phyloP scores from a whole-genome alignment of 371 early-diverging fungal genomes.

The Sporodiniella umbellata region DNA sequence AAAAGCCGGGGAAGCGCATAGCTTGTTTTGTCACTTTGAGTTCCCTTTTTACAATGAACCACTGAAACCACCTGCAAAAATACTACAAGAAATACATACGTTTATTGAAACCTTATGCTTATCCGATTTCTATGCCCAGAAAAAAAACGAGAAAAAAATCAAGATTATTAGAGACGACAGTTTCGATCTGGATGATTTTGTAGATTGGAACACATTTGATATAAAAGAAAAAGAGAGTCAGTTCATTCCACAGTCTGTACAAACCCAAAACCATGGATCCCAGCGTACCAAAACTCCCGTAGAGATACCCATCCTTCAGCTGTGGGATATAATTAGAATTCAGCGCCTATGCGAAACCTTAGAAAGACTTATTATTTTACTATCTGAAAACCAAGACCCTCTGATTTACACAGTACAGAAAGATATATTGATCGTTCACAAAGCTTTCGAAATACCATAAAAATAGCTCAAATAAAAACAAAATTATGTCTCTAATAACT shows the following conservation, averaged over 20 bases:
- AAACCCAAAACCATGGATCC: background rate
- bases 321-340: background rate
- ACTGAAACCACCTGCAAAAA: constrained; percentile 9
- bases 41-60: constrained; percentile 36
- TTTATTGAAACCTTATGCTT: constrained; percentile 23
- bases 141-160: background rate
- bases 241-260: background rate
- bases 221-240: background rate
- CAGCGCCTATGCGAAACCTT: background rate
- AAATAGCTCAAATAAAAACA: too few species aligned
- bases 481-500: too few species aligned
- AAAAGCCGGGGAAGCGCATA: constrained; percentile 13
- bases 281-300: background rate
- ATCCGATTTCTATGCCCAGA: constrained; percentile 8
- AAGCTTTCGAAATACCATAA: background rate
- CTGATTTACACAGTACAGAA: background rate
- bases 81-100: constrained; percentile 15
- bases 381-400: background rate
- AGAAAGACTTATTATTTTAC: background rate
- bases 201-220: constrained; percentile 1
- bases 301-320: background rate
- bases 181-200: background rate
- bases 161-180: background rate
- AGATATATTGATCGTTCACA: background rate
- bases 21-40: constrained; percentile 25